Conservation (phyloP, 2,329 filamentous ascomycete species). For the Colletotrichum falcatum region DNA sequence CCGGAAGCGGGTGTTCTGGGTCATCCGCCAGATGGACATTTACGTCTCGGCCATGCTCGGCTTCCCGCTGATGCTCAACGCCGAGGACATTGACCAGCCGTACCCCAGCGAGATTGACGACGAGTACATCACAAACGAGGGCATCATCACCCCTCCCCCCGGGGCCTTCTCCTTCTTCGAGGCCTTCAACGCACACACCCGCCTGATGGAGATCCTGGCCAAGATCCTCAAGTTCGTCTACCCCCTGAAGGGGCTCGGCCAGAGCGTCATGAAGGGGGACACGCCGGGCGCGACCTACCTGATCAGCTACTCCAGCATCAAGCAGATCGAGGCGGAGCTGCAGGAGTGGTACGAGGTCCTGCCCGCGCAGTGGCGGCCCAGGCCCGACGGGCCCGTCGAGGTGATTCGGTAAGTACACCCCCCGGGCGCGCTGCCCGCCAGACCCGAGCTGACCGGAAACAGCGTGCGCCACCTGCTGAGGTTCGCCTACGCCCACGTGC, state of each 20-base stretch:
- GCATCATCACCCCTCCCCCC: constrained; percentile 65
- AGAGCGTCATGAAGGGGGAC: constrained; percentile 57
- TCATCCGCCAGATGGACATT: constrained; percentile 77
- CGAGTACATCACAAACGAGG: constrained; percentile 72
- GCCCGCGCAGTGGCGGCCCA: constrained; percentile 82
- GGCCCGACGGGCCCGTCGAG: constrained; percentile 79
- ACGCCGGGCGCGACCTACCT: constrained; percentile 65
- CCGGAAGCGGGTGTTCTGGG: constrained; percentile 74
- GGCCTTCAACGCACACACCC: constrained; percentile 75
- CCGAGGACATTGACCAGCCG: constrained; percentile 76
- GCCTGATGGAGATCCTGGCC: constrained; percentile 71
- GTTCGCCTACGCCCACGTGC: constrained; percentile 85
- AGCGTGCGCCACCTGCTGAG: constrained; percentile 80
- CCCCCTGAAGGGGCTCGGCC: constrained; percentile 68
- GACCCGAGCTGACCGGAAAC: constrained; percentile 22
- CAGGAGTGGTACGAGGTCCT: constrained; percentile 74
- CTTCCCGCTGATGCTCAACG: constrained; percentile 72
- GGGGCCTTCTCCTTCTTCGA: constrained; percentile 71
- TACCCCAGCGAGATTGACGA: constrained; percentile 75
- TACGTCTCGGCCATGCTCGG: constrained; percentile 76
- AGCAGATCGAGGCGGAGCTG: constrained; percentile 73
- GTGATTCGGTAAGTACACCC: constrained; percentile 82
- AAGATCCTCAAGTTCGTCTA: constrained; percentile 76
- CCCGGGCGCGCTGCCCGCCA: too few species aligned
- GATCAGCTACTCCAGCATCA: constrained; percentile 73